Conservation (phyloP, 768 basidiomycete genomes). For the Pulveroboletus sp. region DNA sequence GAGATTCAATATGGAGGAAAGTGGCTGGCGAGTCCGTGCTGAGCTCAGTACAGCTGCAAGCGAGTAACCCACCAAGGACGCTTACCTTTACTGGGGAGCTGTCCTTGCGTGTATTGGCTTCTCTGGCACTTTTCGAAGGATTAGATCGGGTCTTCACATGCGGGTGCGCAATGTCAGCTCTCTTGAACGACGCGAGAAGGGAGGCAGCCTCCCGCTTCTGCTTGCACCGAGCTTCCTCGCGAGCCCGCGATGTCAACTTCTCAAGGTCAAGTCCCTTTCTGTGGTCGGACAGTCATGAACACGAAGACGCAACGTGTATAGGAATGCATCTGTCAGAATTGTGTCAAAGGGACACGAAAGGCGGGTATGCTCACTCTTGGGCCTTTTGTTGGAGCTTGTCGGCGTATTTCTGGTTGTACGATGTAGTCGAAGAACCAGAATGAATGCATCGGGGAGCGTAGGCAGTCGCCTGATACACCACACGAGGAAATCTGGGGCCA, state of each 20-base stretch:
- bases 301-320: not conserved
- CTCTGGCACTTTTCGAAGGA: conserved; percentile 3
- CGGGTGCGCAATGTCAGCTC: conserved; percentile 5
- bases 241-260: conserved; percentile 29
- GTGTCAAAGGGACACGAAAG: conserved; percentile 8
- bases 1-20: conserved; percentile 77
- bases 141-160: conserved; percentile 4
- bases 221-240: conserved; percentile 31
- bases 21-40: conserved; percentile 48
- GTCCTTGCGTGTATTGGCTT: conserved; percentile 44
- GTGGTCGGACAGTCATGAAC: conserved; percentile 4
- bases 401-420: conserved; percentile 53
- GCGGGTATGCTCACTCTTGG: conserved; percentile 48
- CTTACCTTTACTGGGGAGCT: conserved; percentile 63
- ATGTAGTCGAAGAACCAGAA: not conserved
- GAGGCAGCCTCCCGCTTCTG: conserved; percentile 20
- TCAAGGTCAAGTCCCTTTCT: conserved; percentile 44
- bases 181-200: conserved; percentile 13
- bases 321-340: conserved; percentile 16
- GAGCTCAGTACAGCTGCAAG: not conserved
- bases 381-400: conserved; percentile 63
- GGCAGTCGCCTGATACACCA: not conserved
- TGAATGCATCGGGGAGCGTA: conserved; percentile 14
- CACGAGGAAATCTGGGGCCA: not conserved
- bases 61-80: not conserved